Evolutionary conservation across 208 protist species (phyloP).

Genomic region (Leishmania lainsoni): DNA sequence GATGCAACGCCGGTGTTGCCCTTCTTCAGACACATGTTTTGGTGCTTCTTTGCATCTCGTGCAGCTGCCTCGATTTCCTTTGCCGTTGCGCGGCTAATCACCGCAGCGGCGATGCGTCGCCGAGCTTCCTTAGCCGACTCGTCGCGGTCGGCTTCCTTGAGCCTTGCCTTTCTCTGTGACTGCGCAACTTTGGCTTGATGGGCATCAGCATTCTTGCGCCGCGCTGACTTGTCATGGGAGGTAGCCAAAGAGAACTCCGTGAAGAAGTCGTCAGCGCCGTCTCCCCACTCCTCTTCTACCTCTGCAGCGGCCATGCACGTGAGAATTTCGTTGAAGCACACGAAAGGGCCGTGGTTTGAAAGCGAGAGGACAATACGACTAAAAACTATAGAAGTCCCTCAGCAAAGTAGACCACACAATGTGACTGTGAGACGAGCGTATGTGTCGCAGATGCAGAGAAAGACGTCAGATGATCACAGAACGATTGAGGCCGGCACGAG

Average conservation of each 20-base stretch:
- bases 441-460: background rate
- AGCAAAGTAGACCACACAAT: background rate
- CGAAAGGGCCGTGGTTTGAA: background rate
- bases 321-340: background rate
- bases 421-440: background rate
- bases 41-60: slow-evolving; percentile 24
- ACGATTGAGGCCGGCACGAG: background rate
- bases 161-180: slow-evolving; percentile 10
- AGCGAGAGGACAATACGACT: background rate
- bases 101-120: slow-evolving; percentile 59
- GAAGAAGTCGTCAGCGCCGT: slow-evolving; percentile 71
- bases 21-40: slow-evolving; percentile 17
- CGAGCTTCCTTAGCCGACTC: slow-evolving; percentile 52
- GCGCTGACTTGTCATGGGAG: slow-evolving; percentile 38
- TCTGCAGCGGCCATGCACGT: slow-evolving; percentile 6
- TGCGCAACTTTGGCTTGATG: slow-evolving; percentile 15
- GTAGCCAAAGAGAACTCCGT: slow-evolving; percentile 45
- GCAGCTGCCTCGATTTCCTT: slow-evolving; percentile 56
- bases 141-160: slow-evolving; percentile 28
- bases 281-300: slow-evolving; percentile 63
- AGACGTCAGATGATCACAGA: background rate
- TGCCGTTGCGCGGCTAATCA: slow-evolving; percentile 60
- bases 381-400: background rate
- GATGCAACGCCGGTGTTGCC: background rate
- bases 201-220: slow-evolving; percentile 53